Evolutionary conservation across 805 yeast genomes (phyloP), one percentile per base, ranked within the genome.

Genomic region (Candida michaelii): DNA sequence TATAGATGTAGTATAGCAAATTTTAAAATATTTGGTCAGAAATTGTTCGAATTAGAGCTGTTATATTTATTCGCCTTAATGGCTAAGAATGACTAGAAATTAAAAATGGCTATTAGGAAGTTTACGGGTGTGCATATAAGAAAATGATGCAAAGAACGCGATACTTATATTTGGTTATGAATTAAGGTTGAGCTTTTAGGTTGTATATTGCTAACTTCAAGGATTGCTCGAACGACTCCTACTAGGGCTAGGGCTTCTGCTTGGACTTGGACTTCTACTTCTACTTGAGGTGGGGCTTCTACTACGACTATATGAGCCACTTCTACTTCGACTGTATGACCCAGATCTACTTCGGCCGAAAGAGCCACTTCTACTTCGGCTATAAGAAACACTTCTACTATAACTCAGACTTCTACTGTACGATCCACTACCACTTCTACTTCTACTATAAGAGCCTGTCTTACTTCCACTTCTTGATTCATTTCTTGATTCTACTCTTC

Each of bases 391-490:
- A 18, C 40, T 52, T 24, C 56, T 44, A 5, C 58, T n/a, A n/a
- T n/a, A n/a, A n/a, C n/a, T n/a, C n/a, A n/a, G n/a, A n/a, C n/a
- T 50, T 35, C 46, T 45, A 38, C 63, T 57, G 27, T 51, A 19
- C 5, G 54, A 45, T 29, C 45, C 45, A 35, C 58, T 46, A 9
- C 50, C 34, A n/a, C 43, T 40, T 5, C 43, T 16, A 13, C 27
- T 17, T 11, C 45, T 10, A 18, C 48, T 21, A 16, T 7, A 30
- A 32, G 55, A 50, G 32, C 62, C 43, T 4, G 57, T 50, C 36
- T 44, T 47, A 40, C 63, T 57, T 27, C 51, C 16, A 12, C 25
- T 16, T 7, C 19, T 18, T 4, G 36, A 14, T 4, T 33, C 13
- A 15, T 51, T 39, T n/a, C 53, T 23, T 7, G 43, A 8, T 10